Conservation (phyloP, 2,329 filamentous ascomycete genomes). For the Aspergillus felis region DNA sequence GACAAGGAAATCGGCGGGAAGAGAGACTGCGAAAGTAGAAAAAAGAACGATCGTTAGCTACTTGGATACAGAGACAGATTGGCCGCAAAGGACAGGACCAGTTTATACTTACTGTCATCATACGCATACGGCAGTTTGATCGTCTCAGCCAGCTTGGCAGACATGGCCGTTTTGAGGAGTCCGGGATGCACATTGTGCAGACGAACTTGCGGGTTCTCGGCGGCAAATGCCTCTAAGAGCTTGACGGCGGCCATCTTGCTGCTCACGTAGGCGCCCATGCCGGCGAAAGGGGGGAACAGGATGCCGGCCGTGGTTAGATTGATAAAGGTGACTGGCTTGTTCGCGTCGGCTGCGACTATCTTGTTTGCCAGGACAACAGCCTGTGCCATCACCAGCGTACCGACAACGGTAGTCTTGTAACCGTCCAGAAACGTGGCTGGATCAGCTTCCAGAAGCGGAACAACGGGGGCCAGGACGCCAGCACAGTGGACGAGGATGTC, state of each 20-base stretch:
- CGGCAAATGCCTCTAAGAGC: slow-evolving; percentile 8
- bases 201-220: slow-evolving; percentile 12
- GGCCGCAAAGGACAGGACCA: not conserved
- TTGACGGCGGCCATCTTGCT: slow-evolving; percentile 13
- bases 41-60: not conserved
- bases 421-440: slow-evolving; percentile 7
- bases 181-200: slow-evolving; percentile 16
- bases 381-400: slow-evolving; percentile 6
- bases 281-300: slow-evolving; percentile 7
- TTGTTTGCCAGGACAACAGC: slow-evolving; percentile 7
- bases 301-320: slow-evolving; percentile 9
- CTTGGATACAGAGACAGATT: not conserved
- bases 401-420: slow-evolving; percentile 5
- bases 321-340: slow-evolving; percentile 5
- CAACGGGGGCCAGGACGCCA: slow-evolving; percentile 7
- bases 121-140: slow-evolving; percentile 8
- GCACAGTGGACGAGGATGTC: slow-evolving; percentile 10
- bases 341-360: slow-evolving; percentile 1
- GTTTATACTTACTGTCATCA: slow-evolving; percentile 9
- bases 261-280: slow-evolving; percentile 11
- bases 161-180: slow-evolving; percentile 15
- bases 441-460: slow-evolving; percentile 6
- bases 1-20: slow-evolving; percentile 26
- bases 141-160: slow-evolving; percentile 10
- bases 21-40: slow-evolving; percentile 12